Conservation (phyloP, 2,329 filamentous ascomycete genomes). For the Clarireedia monteithiana region DNA sequence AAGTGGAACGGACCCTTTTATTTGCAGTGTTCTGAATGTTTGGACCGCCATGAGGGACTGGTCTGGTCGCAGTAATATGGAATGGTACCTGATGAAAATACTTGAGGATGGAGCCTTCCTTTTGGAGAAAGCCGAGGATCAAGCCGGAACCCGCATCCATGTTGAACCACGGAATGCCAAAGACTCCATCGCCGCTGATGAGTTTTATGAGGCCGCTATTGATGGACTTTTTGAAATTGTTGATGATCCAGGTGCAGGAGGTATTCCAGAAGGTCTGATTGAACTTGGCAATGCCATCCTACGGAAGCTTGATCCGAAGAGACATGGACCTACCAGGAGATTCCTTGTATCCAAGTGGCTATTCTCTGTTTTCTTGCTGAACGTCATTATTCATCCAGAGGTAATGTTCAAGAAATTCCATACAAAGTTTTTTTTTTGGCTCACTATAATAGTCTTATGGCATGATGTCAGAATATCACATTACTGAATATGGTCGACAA, state of each 20-base stretch:
- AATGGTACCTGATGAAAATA: conserved; percentile 91
- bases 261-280: conserved; percentile 78
- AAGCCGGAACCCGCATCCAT: conserved; percentile 63
- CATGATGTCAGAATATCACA: conserved; percentile 82
- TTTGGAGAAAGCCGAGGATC: conserved; percentile 76
- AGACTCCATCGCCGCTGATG: conserved; percentile 73
- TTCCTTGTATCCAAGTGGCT: conserved; percentile 90
- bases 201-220: conserved; percentile 81
- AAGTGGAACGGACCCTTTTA: conserved; percentile 68
- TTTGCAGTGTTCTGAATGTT: conserved; percentile 77
- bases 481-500: conserved; percentile 83
- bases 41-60: conserved; percentile 85
- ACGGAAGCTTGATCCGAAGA: conserved; percentile 63
- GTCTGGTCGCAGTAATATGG: conserved; percentile 82
- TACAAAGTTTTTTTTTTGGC: not conserved
- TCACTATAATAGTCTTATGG: conserved; percentile 40
- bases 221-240: conserved; percentile 77
- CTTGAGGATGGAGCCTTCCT: conserved; percentile 89
- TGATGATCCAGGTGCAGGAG: conserved; percentile 74
- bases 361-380: conserved; percentile 78
- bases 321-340: conserved; percentile 65
- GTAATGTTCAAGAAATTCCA: conserved; percentile 35
- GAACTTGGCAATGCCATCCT: conserved; percentile 81
- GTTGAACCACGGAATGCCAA: conserved; percentile 67
- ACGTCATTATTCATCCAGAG: conserved; percentile 83